Evolutionary conservation across 495 filamentous ascomycete species (phyloP), one percentile per base, ranked within the genome.

Genomic region (Penicillium waksmanii): DNA sequence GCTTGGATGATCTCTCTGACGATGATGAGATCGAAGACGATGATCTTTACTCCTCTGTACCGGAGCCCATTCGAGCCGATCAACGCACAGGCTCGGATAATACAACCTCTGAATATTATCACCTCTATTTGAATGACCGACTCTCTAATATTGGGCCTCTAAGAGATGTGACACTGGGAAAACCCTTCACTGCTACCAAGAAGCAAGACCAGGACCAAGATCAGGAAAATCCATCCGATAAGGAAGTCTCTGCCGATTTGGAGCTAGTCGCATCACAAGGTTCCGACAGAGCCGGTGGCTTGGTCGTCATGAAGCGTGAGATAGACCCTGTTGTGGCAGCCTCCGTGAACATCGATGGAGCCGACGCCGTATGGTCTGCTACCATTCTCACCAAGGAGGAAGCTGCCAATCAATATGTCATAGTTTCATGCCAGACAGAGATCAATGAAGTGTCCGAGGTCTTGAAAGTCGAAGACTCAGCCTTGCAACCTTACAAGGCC

Each of bases 111-210:
- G 87, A 84, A 17, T 85, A 87, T 51, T 89, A 93, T 57, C 76
- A 75, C 36, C 94, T 98, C 62, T 82, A 83, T 51, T 71, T 95
- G 27, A 86, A 94, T 63, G 96, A 98, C 73, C 76, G 74, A 19
- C 77, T 98, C 21, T 66, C 84, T 17, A 96, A 87, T 67, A 81
- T 93, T 53, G 95, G 86, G 0, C 91, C 93, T 15, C 84, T 97
- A 55, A 84, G 83, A 54, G 87, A 89, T 59, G 70, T 93, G 50
- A 84, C 88, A 3, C 74, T 91, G 46, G 87, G 89, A 31, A 79
- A 77, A 55, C 73, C 82, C 15, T 58, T 38, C 23, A 51, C 65
- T 15, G 21, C 23, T 50, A 40, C 35, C 6, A 15, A 44, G 34
- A 25, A 36, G 43, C 6, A 10, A 50, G 53, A 67, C 66, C 3